These are phyloP conservation scores for Leccinum subgranulosum DNA, from an alignment of 768 basidiomycete species.

Conservation along the genomic window DNA sequence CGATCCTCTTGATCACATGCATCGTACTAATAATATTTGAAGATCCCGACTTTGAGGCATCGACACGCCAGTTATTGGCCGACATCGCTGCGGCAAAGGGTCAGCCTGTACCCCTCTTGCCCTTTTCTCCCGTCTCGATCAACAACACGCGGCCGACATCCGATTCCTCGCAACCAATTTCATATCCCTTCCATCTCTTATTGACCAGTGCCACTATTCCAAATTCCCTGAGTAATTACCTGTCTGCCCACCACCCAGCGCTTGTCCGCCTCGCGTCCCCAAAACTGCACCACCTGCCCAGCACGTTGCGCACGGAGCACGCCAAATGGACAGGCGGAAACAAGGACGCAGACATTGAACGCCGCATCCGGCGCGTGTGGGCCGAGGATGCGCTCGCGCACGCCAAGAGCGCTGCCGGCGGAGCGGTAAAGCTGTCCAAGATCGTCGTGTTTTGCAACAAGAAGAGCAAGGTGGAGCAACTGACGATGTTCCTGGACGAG, in stretches of 20 bases:
- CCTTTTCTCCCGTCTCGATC: constrained; percentile 19
- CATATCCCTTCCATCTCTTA: constrained; percentile 78
- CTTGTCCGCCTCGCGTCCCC: constrained; percentile 79
- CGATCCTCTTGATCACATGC: background rate
- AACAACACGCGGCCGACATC: constrained; percentile 3
- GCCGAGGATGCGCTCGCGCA: constrained; percentile 51
- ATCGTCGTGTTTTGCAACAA: constrained; percentile 85
- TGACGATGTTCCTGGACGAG: constrained; percentile 55
- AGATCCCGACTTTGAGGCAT: constrained; percentile 83
- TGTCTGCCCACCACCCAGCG: constrained; percentile 57
- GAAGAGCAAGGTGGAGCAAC: constrained; percentile 59
- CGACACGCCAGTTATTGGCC: constrained; percentile 65
- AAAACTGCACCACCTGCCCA: constrained; percentile 73
- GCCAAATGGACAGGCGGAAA: constrained; percentile 77
- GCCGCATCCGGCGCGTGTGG: constrained; percentile 72
- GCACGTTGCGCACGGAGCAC: constrained; percentile 67
- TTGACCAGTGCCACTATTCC: constrained; percentile 89
- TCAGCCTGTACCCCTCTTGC: constrained; percentile 17
- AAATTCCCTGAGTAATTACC: constrained; percentile 61
- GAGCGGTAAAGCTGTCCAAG: constrained; percentile 48
- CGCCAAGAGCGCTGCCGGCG: constrained; percentile 22
- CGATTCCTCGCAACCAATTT: constrained; percentile 15
- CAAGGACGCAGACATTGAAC: constrained; percentile 75
- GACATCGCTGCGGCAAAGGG: constrained; percentile 67
- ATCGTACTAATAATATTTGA: background rate